These are phyloP conservation scores for Thelonectria blattea DNA, from an alignment of 2,329 filamentous ascomycete genomes.

Conservation along the genomic window DNA sequence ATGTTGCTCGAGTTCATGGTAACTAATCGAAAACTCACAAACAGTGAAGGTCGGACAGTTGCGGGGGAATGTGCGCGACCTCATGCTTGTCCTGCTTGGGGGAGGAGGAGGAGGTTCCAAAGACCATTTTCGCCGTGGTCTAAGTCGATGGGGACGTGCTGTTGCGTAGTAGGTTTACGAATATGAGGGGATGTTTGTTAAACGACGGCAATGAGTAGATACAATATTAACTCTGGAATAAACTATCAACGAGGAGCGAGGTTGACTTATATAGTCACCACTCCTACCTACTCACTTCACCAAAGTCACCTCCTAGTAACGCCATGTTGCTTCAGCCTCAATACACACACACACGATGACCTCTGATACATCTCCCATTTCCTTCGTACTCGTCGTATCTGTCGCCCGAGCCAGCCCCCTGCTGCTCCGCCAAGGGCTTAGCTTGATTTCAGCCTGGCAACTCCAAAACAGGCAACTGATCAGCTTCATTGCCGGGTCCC, in stretches of 20 bases:
- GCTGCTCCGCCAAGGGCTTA: too few relatives aligned
- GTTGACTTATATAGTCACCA: too few relatives aligned
- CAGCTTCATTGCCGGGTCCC: too few relatives aligned
- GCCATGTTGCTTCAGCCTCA: too few relatives aligned
- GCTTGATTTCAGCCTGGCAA: too few relatives aligned
- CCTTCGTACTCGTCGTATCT: slow-evolving; percentile 15
- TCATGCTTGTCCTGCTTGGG: slow-evolving; percentile 37
- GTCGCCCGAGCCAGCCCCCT: background rate
- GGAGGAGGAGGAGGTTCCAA: slow-evolving; percentile 21
- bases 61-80: slow-evolving; percentile 46
- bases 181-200: background rate
- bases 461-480: too few relatives aligned
- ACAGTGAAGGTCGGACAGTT: slow-evolving; percentile 58
- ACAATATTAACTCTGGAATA: too few relatives aligned
- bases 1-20: background rate
- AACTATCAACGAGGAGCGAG: too few relatives aligned
- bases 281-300: too few relatives aligned
- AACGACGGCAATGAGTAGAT: background rate
- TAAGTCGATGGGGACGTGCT: background rate
- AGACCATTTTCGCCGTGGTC: slow-evolving; percentile 32
- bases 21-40: slow-evolving; percentile 34
- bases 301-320: too few relatives aligned
- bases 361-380: background rate
- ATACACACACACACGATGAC: too few relatives aligned
- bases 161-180: background rate